Conservation (phyloP, 192 early-diverging fungal species). For the Coemansia sp. region DNA sequence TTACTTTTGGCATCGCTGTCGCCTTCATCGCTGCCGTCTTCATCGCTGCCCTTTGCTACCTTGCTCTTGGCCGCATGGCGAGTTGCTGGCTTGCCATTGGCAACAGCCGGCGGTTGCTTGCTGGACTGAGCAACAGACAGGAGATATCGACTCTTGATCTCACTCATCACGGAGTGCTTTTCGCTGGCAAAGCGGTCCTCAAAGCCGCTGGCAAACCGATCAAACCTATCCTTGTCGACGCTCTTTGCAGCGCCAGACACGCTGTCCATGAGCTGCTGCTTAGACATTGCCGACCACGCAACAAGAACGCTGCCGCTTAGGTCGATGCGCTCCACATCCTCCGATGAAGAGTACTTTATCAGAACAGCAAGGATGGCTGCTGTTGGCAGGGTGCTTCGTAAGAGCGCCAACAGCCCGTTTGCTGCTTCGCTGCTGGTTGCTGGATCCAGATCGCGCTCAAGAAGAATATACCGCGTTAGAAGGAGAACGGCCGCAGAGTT, state of each 20-base stretch:
- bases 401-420: conserved; percentile 47
- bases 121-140: background rate
- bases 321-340: conserved; percentile 10
- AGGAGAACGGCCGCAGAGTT: background rate
- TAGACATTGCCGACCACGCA: conserved; percentile 36
- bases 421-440: conserved; percentile 48
- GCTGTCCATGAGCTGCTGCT: conserved; percentile 1
- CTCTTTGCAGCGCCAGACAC: background rate
- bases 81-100: too few relatives aligned
- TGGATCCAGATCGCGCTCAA: conserved; percentile 14
- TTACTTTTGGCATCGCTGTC: background rate
- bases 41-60: background rate
- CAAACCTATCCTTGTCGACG: background rate
- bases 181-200: background rate
- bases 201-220: conserved; percentile 13
- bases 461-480: conserved; percentile 23
- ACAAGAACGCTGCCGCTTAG: conserved; percentile 35
- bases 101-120: background rate
- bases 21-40: background rate
- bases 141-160: background rate
- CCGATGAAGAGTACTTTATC: conserved; percentile 3
- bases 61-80: too few relatives aligned
- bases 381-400: conserved; percentile 42
- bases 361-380: background rate
- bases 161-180: background rate